phyloP scores from a whole-genome alignment of 176 grass and related monocot genomes.

The Neostapfia colusana region DNA sequence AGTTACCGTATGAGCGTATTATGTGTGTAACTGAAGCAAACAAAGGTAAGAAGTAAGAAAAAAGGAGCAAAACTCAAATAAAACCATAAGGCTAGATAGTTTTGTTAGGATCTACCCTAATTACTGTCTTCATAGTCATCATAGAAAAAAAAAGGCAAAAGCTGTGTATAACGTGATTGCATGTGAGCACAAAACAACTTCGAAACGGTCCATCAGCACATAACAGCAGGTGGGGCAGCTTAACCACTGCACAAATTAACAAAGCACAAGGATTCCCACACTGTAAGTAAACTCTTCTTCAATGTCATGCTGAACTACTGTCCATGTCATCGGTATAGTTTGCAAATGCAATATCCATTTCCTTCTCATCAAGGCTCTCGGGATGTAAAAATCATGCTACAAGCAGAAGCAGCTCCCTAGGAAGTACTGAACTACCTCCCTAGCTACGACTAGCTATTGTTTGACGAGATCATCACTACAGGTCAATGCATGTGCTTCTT shows the following conservation, averaged over 20 bases:
- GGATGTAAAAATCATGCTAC: not conserved
- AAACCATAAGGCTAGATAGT: not conserved
- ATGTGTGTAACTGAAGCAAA: not conserved
- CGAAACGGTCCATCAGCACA: slow-evolving; percentile 11
- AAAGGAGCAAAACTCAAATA: not conserved
- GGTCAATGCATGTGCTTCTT: not conserved
- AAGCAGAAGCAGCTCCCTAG: not conserved
- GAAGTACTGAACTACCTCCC: not conserved
- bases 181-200: not conserved
- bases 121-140: slow-evolving; percentile 1
- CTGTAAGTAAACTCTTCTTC: not conserved
- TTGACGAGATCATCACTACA: not conserved
- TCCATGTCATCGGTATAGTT: not conserved
- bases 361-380: not conserved
- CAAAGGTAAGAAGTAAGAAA: not conserved
- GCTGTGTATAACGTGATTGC: not conserved
- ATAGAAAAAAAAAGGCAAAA: not conserved
- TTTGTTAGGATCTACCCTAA: not conserved
- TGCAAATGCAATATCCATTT: not conserved
- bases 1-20: not conserved
- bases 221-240: not conserved
- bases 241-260: not conserved
- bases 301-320: not conserved
- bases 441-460: not conserved
- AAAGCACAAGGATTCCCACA: not conserved